Conservation (phyloP, 345 rosid species). For the Garcia nutans region DNA sequence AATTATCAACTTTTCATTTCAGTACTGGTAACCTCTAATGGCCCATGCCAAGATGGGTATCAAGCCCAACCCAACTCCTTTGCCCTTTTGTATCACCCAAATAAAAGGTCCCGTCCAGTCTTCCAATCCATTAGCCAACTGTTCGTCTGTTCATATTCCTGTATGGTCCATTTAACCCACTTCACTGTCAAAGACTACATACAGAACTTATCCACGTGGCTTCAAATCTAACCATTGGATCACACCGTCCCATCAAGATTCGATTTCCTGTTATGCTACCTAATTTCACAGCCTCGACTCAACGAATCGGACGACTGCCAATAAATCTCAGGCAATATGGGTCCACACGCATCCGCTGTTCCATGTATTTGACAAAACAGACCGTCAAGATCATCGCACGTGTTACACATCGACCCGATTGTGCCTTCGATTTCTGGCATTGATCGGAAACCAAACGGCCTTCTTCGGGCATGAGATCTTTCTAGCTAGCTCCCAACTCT, state of each 20-base stretch:
- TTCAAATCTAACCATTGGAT: constrained; percentile 32
- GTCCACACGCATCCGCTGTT: constrained; percentile 29
- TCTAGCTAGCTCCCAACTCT: constrained; percentile 46
- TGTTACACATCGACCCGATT: constrained; percentile 48
- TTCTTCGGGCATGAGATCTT: constrained; percentile 37
- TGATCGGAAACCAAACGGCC: constrained; percentile 35
- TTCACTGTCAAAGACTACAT: constrained; percentile 33
- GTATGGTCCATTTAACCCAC: not conserved
- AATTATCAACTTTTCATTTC: constrained; percentile 35
- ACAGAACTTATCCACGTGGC: constrained; percentile 28
- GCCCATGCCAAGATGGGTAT: constrained; percentile 41
- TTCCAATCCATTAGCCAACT: constrained; percentile 14
- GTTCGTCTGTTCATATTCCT: constrained; percentile 13
- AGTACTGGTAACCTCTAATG: constrained; percentile 39
- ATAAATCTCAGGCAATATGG: constrained; percentile 34
- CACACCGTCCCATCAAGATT: constrained; percentile 20
- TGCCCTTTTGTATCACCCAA: not conserved
- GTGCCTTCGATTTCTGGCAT: constrained; percentile 34
- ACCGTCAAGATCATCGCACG: constrained; percentile 44
- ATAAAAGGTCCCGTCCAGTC: constrained; percentile 21
- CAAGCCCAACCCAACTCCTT: constrained; percentile 30
- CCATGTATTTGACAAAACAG: constrained; percentile 40
- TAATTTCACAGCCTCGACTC: not conserved
- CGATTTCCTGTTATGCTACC: not conserved
- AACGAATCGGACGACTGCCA: constrained; percentile 24